Conservation (phyloP, 805 yeast genomes). For the Yamadazyma paraphyllophila region DNA sequence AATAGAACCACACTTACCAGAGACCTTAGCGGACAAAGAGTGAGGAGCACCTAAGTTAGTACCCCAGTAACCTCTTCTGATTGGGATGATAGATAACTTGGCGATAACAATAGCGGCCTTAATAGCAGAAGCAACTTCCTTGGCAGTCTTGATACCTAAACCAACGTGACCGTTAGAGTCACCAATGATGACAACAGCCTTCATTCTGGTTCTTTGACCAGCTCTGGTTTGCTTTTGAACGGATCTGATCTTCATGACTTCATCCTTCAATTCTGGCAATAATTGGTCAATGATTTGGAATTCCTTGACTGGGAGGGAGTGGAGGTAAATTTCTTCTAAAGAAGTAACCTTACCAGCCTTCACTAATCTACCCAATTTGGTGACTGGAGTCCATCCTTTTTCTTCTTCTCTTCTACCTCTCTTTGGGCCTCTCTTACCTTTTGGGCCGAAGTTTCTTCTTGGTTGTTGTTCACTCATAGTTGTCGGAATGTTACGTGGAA, state of each 20-base stretch:
- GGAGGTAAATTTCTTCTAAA: slow-evolving; percentile 97
- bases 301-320: slow-evolving; percentile 99
- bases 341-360: slow-evolving; percentile 97
- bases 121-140: slow-evolving; percentile 99
- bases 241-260: slow-evolving; percentile 99
- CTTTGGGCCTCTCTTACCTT: slow-evolving; percentile 58
- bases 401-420: slow-evolving; percentile 82
- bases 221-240: slow-evolving; percentile 99
- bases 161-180: slow-evolving; percentile 99
- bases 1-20: slow-evolving; percentile 99
- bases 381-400: slow-evolving; percentile 99
- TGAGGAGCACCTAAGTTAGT: slow-evolving; percentile 99
- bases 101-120: slow-evolving; percentile 99
- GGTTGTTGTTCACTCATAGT: slow-evolving; percentile 29
- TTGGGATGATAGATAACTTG: slow-evolving; percentile 97
- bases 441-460: slow-evolving; percentile 53
- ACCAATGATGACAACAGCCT: slow-evolving; percentile 99
- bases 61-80: slow-evolving; percentile 99
- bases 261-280: slow-evolving; percentile 94
- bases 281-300: slow-evolving; percentile 96
- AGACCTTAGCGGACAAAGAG: slow-evolving; percentile 95
- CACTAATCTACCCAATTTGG: slow-evolving; percentile 99
- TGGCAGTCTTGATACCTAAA: slow-evolving; percentile 99
- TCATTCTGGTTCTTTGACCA: slow-evolving; percentile 99
- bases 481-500: slow-evolving; percentile 72